These are phyloP conservation scores for Waltergamsia citrina DNA, from an alignment of 2,329 filamentous ascomycete genomes.

Conservation along the genomic window DNA sequence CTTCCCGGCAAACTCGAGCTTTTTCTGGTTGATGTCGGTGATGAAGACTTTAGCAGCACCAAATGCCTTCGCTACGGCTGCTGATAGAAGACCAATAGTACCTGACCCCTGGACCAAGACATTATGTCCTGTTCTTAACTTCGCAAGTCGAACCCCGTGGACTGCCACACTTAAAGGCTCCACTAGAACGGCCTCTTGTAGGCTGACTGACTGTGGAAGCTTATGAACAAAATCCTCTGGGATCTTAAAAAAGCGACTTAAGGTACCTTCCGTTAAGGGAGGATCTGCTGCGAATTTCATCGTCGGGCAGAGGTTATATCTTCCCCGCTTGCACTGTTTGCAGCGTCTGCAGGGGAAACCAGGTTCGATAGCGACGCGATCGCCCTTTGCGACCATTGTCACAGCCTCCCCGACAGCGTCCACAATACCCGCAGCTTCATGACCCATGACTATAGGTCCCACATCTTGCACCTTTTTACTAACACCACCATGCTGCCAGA, in stretches of 20 bases:
- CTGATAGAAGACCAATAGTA: constrained; percentile 79
- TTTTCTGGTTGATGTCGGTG: constrained; percentile 74
- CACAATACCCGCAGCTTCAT: constrained; percentile 53
- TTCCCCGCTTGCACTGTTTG: constrained; percentile 59
- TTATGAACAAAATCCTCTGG: constrained; percentile 91
- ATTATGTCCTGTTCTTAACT: constrained; percentile 61
- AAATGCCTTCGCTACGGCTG: constrained; percentile 73
- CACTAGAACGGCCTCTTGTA: constrained; percentile 82
- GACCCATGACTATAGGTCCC: constrained; percentile 36
- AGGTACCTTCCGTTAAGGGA: constrained; percentile 69
- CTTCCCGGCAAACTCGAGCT: constrained; percentile 65
- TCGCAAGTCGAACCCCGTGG: constrained; percentile 69
- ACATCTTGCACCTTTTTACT: constrained; percentile 2
- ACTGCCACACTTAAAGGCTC: constrained; percentile 83
- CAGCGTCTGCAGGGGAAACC: constrained; percentile 70
- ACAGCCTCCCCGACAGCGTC: constrained; percentile 53
- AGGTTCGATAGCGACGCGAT: constrained; percentile 74
- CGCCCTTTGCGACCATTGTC: constrained; percentile 52
- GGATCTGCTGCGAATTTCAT: constrained; percentile 82
- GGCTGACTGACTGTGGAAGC: constrained; percentile 63
- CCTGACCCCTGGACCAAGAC: constrained; percentile 82
- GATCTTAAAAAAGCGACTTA: constrained; percentile 75
- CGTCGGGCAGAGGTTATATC: constrained; percentile 70
- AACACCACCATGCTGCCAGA: constrained; percentile 10
- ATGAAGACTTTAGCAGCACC: constrained; percentile 73